These are phyloP conservation scores for Cytidiella melzeri DNA, from an alignment of 768 basidiomycete genomes.

Conservation along the genomic window DNA sequence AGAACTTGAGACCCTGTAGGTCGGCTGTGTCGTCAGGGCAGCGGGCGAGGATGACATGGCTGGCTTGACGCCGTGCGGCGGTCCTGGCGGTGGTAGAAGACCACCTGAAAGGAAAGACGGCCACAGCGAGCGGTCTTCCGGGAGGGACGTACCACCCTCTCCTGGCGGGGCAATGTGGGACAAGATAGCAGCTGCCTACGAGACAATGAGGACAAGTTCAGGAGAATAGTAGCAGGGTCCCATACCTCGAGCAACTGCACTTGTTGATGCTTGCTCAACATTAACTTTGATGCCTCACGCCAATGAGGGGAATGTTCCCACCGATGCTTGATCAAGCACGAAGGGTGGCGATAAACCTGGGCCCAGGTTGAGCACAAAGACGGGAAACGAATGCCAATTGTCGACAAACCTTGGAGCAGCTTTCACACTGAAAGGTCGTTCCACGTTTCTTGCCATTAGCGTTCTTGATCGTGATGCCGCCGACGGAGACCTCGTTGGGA, in stretches of 20 bases:
- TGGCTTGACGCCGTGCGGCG: constrained; percentile 11
- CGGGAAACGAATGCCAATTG: background rate
- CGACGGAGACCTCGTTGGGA: constrained; percentile 18
- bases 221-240: background rate
- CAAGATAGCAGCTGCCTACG: constrained; percentile 88
- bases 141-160: constrained; percentile 68
- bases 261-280: constrained; percentile 94
- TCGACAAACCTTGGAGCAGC: constrained; percentile 82
- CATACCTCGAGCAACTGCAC: constrained; percentile 90
- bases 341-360: constrained; percentile 85
- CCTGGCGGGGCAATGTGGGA: constrained; percentile 73
- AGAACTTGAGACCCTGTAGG: constrained; percentile 41
- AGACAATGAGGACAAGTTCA: constrained; percentile 5
- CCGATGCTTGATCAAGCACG: constrained; percentile 93
- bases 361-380: background rate
- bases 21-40: constrained; percentile 4
- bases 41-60: constrained; percentile 14
- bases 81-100: constrained; percentile 46
- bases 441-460: constrained; percentile 68
- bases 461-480: constrained; percentile 28
- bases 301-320: constrained; percentile 98
- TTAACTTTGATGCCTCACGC: constrained; percentile 87
- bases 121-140: constrained; percentile 93
- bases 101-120: constrained; percentile 77
- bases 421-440: constrained; percentile 86